Evolutionary conservation across 768 basidiomycete genomes (phyloP), one percentile per base, ranked within the genome.

Genomic region (Hygrophoropsis aurantiaca): DNA sequence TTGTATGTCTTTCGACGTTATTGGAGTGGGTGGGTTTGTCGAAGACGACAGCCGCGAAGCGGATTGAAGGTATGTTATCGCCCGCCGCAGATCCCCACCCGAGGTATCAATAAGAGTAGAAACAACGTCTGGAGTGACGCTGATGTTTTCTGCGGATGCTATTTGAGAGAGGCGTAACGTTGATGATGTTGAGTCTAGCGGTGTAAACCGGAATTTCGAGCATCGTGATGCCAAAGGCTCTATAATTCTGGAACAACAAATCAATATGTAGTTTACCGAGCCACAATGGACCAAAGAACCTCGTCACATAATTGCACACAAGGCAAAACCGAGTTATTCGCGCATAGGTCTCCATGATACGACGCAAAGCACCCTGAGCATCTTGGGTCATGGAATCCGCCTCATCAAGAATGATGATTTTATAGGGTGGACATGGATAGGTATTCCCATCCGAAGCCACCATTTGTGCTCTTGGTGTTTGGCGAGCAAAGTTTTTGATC

Each of bases 371-470:
- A 26, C 88, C 94, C 65, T 99, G 97, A 4, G 97, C 97, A 62
- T 99, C 97, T 70, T 98, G 95, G 5, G 97, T 99, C 97, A 99
- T 99, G 5, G 93, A 95, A 66, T 99, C 97, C 18, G 97, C 97
- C 69, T 99, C 97, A 58, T 99, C 97, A 20, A 99, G 81, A 52
- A 99, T 98, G 61, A 99, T 87, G 54, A 99, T 95, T 65, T 99
- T 99, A 75, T 91, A 99, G 0, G 97, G 97, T 11, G 97, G 97
- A 64, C 90, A 95, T 36, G 94, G 95, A 61, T 97, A 98, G 35
- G 74, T 78, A 60, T 88, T 88, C 19, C 84, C 84, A 53, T 90
- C 87, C 0, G 85, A 85, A n/a, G 85, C 72, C 9, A 74, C 67
- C 11, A 78, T 65, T 61, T 87, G 82, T n/a, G 88, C 89, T 50